These are phyloP conservation scores for Syncephalastrum racemosum DNA, from an alignment of 371 early-diverging fungal genomes.

Conservation along the genomic window DNA sequence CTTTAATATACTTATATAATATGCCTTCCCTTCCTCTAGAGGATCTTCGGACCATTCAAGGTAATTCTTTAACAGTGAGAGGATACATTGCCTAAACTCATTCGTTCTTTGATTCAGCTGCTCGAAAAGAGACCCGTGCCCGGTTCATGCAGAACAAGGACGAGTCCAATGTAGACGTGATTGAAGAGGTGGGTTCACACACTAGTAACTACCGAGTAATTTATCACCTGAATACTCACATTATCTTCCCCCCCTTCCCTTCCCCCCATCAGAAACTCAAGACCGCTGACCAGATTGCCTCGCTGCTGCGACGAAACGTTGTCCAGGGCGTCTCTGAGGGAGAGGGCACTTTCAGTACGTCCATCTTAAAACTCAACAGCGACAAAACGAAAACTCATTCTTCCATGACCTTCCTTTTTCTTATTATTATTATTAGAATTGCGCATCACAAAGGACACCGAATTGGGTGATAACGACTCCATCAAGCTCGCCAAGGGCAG, in stretches of 20 bases:
- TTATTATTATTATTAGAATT: slow-evolving; percentile 30
- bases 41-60: slow-evolving; percentile 35
- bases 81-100: not conserved
- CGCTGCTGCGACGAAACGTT: slow-evolving; percentile 38
- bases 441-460: slow-evolving; percentile 46
- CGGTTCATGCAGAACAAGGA: slow-evolving; percentile 46
- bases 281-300: slow-evolving; percentile 38
- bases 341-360: slow-evolving; percentile 34
- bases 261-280: slow-evolving; percentile 32
- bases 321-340: slow-evolving; percentile 39
- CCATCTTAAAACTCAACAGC: not conserved
- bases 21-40: slow-evolving; percentile 17
- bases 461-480: slow-evolving; percentile 47
- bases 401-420: slow-evolving; percentile 1
- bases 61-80: slow-evolving; percentile 14
- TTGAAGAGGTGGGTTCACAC: slow-evolving; percentile 38
- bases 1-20: not conserved
- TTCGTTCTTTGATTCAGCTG: slow-evolving; percentile 29
- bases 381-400: not conserved
- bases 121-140: slow-evolving; percentile 39
- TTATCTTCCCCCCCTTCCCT: not conserved
- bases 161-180: slow-evolving; percentile 40
- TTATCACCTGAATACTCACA: not conserved
- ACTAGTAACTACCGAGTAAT: too few species aligned
- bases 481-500: slow-evolving; percentile 42